Evolutionary conservation across 768 basidiomycete species (phyloP).

Genomic region (Boletus subcaerulescens): DNA sequence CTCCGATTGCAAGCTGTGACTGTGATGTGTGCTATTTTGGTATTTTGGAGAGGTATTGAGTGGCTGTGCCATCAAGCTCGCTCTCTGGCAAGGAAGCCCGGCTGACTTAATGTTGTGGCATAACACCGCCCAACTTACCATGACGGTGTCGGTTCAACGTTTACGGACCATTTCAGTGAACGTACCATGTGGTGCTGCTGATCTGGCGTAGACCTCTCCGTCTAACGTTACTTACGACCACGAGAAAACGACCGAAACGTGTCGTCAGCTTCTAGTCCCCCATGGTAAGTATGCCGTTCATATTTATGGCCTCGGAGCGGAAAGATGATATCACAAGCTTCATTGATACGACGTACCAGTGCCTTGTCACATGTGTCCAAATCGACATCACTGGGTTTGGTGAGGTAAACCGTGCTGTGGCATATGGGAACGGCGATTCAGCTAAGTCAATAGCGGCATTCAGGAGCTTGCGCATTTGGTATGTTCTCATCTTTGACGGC

Average conservation of each 20-base stretch:
- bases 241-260: background rate
- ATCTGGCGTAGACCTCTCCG: background rate
- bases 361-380: too few species aligned
- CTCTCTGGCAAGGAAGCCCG: too few species aligned
- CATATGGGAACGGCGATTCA: background rate
- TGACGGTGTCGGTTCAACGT: background rate
- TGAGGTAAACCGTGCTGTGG: background rate
- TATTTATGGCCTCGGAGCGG: background rate
- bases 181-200: background rate
- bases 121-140: background rate
- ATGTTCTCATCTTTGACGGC: background rate
- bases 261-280: background rate
- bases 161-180: background rate
- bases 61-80: constrained; percentile 15
- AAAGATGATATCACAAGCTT: background rate
- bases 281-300: background rate
- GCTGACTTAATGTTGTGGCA: background rate
- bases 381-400: background rate
- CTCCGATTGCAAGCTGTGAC: constrained; percentile 18
- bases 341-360: background rate
- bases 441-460: background rate
- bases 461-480: background rate
- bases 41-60: constrained; percentile 10
- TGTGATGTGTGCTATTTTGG: constrained; percentile 20
- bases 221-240: background rate